Evolutionary conservation across 768 basidiomycete species (phyloP).

Genomic region (Paxillus rubicundulus): DNA sequence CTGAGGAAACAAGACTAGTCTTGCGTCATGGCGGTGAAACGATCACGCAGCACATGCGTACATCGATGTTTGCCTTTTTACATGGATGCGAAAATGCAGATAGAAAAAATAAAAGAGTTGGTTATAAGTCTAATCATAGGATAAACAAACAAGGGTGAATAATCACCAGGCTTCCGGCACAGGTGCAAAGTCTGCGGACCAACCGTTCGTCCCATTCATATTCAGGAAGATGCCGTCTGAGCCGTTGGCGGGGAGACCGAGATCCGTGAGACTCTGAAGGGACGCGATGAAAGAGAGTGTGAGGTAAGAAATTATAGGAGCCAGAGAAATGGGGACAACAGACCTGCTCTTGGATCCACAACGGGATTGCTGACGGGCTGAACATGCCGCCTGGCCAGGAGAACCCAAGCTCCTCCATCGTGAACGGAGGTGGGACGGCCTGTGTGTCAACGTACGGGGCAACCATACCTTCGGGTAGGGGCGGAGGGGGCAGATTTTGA

Average conservation of each 20-base stretch:
- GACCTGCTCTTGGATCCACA: constrained; percentile 91
- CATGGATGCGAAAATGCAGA: constrained; percentile 13
- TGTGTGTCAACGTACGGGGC: constrained; percentile 54
- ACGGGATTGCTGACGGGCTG: constrained; percentile 78
- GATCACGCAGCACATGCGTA: constrained; percentile 20
- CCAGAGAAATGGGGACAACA: constrained; percentile 23
- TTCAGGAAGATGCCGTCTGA: constrained; percentile 88
- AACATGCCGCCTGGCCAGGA: constrained; percentile 69
- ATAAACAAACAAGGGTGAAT: constrained; percentile 11
- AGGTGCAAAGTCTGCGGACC: constrained; percentile 70
- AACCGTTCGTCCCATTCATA: constrained; percentile 66
- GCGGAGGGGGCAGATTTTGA: constrained; percentile 51
- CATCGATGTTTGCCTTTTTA: constrained; percentile 18
- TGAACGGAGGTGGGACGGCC: constrained; percentile 59
- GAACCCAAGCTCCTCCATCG: constrained; percentile 84
- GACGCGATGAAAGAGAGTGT: neutral
- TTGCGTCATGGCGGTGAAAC: constrained; percentile 1
- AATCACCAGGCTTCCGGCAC: constrained; percentile 85
- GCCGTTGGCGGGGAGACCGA: constrained; percentile 89
- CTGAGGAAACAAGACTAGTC: neutral
- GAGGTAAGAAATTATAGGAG: neutral
- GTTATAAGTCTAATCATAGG: constrained; percentile 25
- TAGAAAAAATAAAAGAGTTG: constrained; percentile 11
- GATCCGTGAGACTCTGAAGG: constrained; percentile 76
- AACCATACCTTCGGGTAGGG: constrained; percentile 57